phyloP scores from a whole-genome alignment of 192 early-diverging fungal species.

The Backusella luteola region DNA sequence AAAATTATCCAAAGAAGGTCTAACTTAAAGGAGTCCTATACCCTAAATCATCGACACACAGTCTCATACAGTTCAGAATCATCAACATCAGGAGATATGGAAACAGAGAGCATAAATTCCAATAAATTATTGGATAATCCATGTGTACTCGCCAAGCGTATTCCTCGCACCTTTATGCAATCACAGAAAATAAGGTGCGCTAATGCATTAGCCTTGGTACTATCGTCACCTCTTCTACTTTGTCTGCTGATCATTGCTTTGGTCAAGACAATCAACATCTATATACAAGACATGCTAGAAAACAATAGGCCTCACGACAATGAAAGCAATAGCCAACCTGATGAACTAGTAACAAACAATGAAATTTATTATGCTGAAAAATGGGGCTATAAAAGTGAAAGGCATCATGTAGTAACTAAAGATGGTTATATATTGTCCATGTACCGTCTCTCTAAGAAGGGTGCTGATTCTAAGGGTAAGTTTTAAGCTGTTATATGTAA shows the following conservation, averaged over 20 bases:
- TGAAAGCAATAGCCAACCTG: not conserved
- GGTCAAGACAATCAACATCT: not conserved
- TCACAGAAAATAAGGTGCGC: not conserved
- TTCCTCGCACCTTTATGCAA: not conserved
- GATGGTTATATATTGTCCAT: slow-evolving; percentile 25
- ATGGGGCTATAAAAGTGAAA: slow-evolving; percentile 29
- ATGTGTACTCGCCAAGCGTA: not conserved
- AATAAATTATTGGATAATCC: not conserved
- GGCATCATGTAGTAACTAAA: slow-evolving; percentile 14
- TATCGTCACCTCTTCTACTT: slow-evolving; percentile 1
- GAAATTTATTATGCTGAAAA: slow-evolving; percentile 22
- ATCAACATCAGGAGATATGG: not conserved
- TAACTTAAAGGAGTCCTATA: not conserved
- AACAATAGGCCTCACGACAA: not conserved
- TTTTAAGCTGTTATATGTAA: not conserved
- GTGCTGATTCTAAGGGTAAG: not conserved
- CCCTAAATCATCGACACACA: not conserved
- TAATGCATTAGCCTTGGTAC: not conserved
- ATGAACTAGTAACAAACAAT: slow-evolving; percentile 20
- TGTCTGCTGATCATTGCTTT: not conserved
- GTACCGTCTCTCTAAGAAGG: slow-evolving; percentile 13
- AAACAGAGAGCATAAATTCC: not conserved
- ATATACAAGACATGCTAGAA: not conserved
- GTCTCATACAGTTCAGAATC: not conserved
- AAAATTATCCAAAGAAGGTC: not conserved